phyloP scores from a whole-genome alignment of 257 asterid genomes.

The Gynochthodes officinalis region DNA sequence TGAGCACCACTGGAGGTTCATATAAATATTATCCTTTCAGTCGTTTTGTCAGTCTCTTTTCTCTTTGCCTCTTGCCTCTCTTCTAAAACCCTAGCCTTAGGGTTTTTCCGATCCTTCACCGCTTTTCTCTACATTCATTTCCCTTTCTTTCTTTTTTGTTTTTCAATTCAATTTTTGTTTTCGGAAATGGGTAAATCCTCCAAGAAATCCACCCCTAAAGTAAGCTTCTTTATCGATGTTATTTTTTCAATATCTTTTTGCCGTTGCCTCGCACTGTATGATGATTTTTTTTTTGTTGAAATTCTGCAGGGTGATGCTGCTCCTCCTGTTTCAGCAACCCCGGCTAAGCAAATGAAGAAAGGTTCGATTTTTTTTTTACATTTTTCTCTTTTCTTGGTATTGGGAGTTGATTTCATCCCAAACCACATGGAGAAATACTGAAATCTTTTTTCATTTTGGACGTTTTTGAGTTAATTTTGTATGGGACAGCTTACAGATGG shows the following conservation, averaged over 20 bases:
- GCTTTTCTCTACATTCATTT: not conserved
- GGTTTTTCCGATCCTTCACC: conserved; percentile 12
- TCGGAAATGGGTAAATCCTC: conserved; percentile 34
- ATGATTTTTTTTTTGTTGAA: not conserved
- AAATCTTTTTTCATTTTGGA: not conserved
- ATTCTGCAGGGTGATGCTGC: conserved; percentile 31
- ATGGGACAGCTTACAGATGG: not conserved
- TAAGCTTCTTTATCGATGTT: not conserved
- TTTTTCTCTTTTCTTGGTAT: not conserved
- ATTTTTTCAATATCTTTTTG: not conserved
- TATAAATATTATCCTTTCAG: conserved; percentile 9
- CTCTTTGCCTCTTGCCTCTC: not conserved
- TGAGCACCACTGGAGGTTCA: not conserved
- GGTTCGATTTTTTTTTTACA: conserved; percentile 22
- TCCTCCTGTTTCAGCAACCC: conserved; percentile 28
- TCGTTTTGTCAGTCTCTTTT: not conserved
- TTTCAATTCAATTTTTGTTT: not conserved
- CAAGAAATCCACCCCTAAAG: conserved; percentile 34
- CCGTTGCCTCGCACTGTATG: not conserved
- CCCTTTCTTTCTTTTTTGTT: not conserved
- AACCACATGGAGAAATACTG: not conserved
- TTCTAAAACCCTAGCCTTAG: conserved; percentile 28
- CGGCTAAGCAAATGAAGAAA: conserved; percentile 52
- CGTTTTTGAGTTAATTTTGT: not conserved
- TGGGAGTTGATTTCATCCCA: too few species aligned